Percentiles rank a stretch among this genome's conserved stretches.
Evolutionary conservation across 1,139 yeast species (phyloP).

Genomic region (Geotrichum macrosporum): DNA sequence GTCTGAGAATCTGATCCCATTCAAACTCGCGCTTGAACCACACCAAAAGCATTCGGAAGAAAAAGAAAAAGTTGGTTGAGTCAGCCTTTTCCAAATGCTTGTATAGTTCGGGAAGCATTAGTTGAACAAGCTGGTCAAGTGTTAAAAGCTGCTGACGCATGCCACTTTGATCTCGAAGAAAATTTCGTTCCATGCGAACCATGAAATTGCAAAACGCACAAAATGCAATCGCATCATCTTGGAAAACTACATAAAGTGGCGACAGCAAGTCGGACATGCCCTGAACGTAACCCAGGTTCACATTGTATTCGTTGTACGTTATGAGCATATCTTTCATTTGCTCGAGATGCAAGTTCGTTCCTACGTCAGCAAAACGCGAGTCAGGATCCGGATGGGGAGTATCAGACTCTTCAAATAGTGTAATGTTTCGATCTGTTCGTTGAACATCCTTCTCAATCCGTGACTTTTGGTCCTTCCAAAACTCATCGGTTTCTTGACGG

Average conservation of each 20-base stretch:
- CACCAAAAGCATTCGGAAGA: constrained; percentile 88
- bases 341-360: constrained; percentile 63
- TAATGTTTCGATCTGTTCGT: constrained; percentile 78
- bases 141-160: constrained; percentile 85
- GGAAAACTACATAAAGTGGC: constrained; percentile 72
- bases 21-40: constrained; percentile 93
- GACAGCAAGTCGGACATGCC: constrained; percentile 95
- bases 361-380: constrained; percentile 48
- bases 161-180: constrained; percentile 85
- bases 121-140: constrained; percentile 74
- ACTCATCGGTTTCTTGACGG: constrained; percentile 56
- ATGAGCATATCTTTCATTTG: constrained; percentile 72
- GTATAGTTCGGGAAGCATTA: constrained; percentile 82
- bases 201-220: constrained; percentile 87
- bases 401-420: constrained; percentile 55
- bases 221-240: constrained; percentile 76
- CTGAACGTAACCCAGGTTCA: constrained; percentile 87
- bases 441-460: constrained; percentile 92
- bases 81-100: constrained; percentile 83
- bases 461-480: constrained; percentile 82
- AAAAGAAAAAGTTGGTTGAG: constrained; percentile 83
- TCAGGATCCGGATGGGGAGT: constrained; percentile 51
- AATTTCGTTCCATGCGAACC: constrained; percentile 95
- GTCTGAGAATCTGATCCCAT: constrained; percentile 68
- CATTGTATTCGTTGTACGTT: constrained; percentile 81